Evolutionary conservation across 176 grass and related monocot genomes (phyloP).

Genomic region (Musa acuminata): DNA sequence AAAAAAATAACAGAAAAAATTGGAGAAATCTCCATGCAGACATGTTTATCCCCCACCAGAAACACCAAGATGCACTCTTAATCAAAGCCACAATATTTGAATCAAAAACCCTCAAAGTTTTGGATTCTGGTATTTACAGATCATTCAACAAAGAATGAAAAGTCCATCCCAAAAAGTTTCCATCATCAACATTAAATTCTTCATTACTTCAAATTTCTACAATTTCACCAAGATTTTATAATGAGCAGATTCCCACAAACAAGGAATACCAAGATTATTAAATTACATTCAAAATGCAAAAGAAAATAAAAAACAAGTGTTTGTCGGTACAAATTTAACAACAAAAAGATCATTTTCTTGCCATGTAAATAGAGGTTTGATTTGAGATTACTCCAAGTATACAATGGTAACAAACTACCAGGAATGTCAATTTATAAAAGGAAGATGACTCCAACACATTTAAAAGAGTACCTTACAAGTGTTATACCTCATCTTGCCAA

Average conservation of each 20-base stretch:
- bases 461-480: conserved; percentile 24
- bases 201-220: no score
- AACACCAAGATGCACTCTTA: background rate
- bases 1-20: background rate
- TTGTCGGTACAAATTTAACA: background rate
- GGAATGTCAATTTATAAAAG: conserved; percentile 4
- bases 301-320: background rate
- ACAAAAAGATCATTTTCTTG: background rate
- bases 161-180: no score
- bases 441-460: conserved; percentile 20
- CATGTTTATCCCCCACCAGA: background rate
- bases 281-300: background rate
- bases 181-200: no score
- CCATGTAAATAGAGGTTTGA: no score
- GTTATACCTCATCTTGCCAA: conserved; percentile 97
- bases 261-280: background rate
- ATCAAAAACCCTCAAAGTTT: background rate
- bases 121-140: background rate
- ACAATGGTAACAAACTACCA: conserved; percentile 15
- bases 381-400: background rate
- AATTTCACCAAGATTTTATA: background rate
- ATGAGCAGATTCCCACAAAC: background rate
- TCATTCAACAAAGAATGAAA: background rate
- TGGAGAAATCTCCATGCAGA: background rate
- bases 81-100: background rate